Evolutionary conservation across 352 stramenopile species (phyloP), one percentile per base, ranked within the genome.

Genomic region (Phytophthora sp.): DNA sequence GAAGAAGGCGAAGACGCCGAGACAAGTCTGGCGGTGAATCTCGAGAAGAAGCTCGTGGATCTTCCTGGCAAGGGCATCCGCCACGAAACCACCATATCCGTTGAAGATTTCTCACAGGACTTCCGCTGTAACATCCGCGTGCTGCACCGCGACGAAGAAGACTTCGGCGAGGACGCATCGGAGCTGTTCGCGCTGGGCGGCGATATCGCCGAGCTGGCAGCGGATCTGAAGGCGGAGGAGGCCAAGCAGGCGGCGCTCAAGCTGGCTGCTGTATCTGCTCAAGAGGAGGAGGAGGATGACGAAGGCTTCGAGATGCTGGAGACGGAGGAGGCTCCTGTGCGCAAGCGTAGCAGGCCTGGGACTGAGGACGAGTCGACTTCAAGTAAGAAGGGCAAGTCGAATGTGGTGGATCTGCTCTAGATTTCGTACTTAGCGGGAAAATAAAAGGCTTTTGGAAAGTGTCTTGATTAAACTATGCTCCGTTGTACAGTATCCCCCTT

Each of bases 21-120:
- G 53, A 79, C 86, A 59, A 90, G 80, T 67, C 69, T 97, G 55
- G 63, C 57, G 12, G 69, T 82, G 26, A 98, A 99, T 69, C 65
- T 98, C 50, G 58, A 80, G 55, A 98, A 98, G 78, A 86, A 82
- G 24, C 71, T 96, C 8, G 61, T 76, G 35, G 75, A 97, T 56
- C 74, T 98, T 16, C 97, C 97, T 1, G 92, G 85, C 51, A 97
- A 97, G 24, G 96, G 96, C 35, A 88, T 99, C 52, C 77, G 85
- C 38, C 82, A 99, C 69, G 95, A 97, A 47, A 97, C 86, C 36
- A 90, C 96, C 5, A 55, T 99, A 24, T 91, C 86, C 8, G 80
- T 99, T 33, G 94, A 98, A 69, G 97, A 99, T 76, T 98, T 98
- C 73, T 95, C 89, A 20, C 96, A 99, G 73, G 91, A 99, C 54